Evolutionary conservation across 208 protist genomes (phyloP).

Genomic region (Vickermania spadyakhi): DNA sequence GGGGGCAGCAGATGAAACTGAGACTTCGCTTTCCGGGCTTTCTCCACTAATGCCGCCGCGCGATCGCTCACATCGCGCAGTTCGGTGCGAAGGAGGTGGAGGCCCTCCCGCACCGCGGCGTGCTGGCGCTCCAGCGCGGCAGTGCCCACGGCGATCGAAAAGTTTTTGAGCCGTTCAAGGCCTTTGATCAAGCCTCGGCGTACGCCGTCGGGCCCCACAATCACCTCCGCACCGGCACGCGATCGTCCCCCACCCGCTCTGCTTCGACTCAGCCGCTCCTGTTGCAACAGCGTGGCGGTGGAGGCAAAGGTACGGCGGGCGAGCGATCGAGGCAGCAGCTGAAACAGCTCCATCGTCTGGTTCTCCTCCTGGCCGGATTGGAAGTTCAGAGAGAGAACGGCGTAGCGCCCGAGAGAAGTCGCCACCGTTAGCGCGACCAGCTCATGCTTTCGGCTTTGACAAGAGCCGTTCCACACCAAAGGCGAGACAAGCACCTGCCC

Average conservation of each 20-base stretch:
- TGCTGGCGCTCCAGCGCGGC: constrained; percentile 41
- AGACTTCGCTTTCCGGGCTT: constrained; percentile 25
- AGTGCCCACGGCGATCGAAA: constrained; percentile 29
- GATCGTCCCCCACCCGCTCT: neutral
- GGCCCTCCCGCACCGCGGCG: constrained; percentile 26
- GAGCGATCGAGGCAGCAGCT: constrained; percentile 38
- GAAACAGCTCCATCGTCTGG: constrained; percentile 47
- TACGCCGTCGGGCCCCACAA: neutral
- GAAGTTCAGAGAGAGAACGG: constrained; percentile 65
- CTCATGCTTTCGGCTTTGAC: constrained; percentile 36
- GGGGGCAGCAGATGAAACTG: constrained; percentile 81
- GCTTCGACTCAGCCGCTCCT: neutral
- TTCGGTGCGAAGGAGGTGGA: constrained; percentile 48
- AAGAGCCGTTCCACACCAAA: constrained; percentile 50
- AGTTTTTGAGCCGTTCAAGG: neutral
- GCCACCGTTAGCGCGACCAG: constrained; percentile 33
- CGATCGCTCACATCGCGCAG: constrained; percentile 29
- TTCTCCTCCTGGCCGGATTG: constrained; percentile 57
- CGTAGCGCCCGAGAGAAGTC: constrained; percentile 35
- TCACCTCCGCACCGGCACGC: neutral
- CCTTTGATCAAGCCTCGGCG: neutral
- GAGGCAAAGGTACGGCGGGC: constrained; percentile 36
- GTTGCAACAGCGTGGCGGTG: constrained; percentile 12
- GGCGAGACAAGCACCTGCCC: constrained; percentile 71
- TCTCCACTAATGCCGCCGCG: constrained; percentile 25